Percentiles rank a stretch among this genome's conserved stretches.
Evolutionary conservation across 1,284 basidiomycete genomes (phyloP).

Genomic region (Salmacisia buchloeana): DNA sequence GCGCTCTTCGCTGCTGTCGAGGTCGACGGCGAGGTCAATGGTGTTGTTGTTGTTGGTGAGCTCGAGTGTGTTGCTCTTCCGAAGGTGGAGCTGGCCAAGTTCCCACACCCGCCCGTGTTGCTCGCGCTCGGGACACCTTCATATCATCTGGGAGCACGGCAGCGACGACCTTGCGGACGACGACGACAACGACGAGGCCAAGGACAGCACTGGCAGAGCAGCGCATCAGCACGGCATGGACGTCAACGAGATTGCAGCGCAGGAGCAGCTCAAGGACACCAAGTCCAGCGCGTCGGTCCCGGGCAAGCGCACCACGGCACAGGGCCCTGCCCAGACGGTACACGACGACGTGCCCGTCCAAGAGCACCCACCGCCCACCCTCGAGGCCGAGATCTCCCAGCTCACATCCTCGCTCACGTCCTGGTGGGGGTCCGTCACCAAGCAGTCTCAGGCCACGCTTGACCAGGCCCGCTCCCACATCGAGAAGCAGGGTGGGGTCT

Average conservation of each 20-base stretch:
- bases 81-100: not conserved
- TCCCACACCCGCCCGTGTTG: not conserved
- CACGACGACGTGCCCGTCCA: conserved; percentile 22
- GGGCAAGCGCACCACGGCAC: not conserved
- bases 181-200: not conserved
- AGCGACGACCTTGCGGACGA: too few species aligned
- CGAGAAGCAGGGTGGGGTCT: conserved; percentile 34
- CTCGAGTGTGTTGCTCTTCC: not conserved
- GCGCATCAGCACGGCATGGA: not conserved
- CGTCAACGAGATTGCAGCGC: not conserved
- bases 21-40: not conserved
- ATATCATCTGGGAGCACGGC: too few species aligned
- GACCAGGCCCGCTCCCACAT: conserved; percentile 29
- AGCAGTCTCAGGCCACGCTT: conserved; percentile 33
- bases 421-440: conserved; percentile 44
- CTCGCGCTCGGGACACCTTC: too few species aligned
- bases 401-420: conserved; percentile 37
- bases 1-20: not conserved
- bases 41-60: too few species aligned
- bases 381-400: conserved; percentile 41
- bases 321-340: too few species aligned
- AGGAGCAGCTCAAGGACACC: not conserved
- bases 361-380: conserved; percentile 15
- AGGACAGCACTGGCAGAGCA: not conserved
- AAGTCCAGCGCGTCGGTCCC: not conserved